These are phyloP conservation scores for Corynespora cassiicola DNA, from an alignment of 2,329 filamentous ascomycete species.

Conservation along the genomic window DNA sequence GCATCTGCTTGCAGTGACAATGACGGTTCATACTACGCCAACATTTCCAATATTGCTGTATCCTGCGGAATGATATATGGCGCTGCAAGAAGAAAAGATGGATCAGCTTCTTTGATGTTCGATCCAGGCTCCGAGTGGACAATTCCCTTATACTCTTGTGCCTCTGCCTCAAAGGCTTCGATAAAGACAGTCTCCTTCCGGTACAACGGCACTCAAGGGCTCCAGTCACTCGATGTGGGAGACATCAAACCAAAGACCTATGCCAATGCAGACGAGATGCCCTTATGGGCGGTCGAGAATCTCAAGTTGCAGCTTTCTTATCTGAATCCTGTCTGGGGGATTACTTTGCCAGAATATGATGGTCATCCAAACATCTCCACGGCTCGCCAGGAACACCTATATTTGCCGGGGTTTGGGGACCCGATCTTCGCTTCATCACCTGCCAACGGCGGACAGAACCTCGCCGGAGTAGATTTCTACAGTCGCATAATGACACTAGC, in stretches of 20 bases:
- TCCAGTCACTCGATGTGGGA: conserved; percentile 44
- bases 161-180: conserved; percentile 49
- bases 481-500: conserved; percentile 25
- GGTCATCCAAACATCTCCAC: conserved; percentile 43
- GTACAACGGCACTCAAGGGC: conserved; percentile 47
- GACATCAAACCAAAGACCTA: conserved; percentile 49
- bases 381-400: conserved; percentile 35
- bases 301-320: conserved; percentile 19
- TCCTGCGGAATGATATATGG: conserved; percentile 52
- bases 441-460: conserved; percentile 28
- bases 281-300: conserved; percentile 49
- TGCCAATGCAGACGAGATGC: conserved; percentile 32
- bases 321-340: conserved; percentile 49
- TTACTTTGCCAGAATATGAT: conserved; percentile 42
- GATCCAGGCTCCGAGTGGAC: conserved; percentile 53
- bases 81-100: conserved; percentile 45
- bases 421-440: background rate
- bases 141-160: conserved; percentile 53
- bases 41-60: conserved; percentile 52
- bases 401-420: conserved; percentile 37
- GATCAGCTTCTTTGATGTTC: conserved; percentile 41
- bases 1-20: conserved; percentile 39
- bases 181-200: conserved; percentile 55
- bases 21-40: conserved; percentile 35
- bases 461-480: conserved; percentile 46